Evolutionary conservation across 495 filamentous ascomycete species (phyloP).

Genomic region (Penicillium riverlandense): DNA sequence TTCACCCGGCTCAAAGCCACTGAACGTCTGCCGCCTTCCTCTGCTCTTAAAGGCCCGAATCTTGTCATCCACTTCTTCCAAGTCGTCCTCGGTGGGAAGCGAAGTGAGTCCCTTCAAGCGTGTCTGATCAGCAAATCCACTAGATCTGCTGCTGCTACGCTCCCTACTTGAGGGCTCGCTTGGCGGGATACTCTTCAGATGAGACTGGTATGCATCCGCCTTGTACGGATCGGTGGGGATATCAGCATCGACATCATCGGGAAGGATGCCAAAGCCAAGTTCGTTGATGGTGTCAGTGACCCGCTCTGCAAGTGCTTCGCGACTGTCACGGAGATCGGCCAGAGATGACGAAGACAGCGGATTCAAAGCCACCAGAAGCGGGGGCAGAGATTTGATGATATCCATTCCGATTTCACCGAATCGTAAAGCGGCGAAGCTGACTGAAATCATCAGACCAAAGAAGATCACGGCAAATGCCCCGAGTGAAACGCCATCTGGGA

Average conservation of each 20-base stretch:
- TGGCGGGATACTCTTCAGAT: constrained; percentile 20
- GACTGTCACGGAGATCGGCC: constrained; percentile 58
- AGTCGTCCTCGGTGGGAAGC: constrained; percentile 60
- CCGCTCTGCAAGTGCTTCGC: constrained; percentile 61
- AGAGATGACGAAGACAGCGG: constrained; percentile 72
- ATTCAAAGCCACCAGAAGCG: constrained; percentile 69
- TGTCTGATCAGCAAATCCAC: constrained; percentile 40
- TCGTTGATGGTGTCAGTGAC: constrained; percentile 83
- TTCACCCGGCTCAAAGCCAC: constrained; percentile 15
- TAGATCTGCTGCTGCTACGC: constrained; percentile 55
- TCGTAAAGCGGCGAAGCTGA: constrained; percentile 82
- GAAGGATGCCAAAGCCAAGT: constrained; percentile 83
- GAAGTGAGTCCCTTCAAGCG: constrained; percentile 54
- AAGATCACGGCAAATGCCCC: constrained; percentile 59
- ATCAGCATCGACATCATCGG: constrained; percentile 67
- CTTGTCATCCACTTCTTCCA: constrained; percentile 72
- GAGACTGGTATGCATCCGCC: constrained; percentile 25
- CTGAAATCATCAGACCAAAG: constrained; percentile 67
- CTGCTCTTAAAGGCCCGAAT: constrained; percentile 75
- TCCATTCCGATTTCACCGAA: constrained; percentile 94
- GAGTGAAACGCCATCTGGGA: constrained; percentile 66
- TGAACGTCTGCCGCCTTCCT: constrained; percentile 34
- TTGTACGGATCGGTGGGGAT: constrained; percentile 54
- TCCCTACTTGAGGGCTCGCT: constrained; percentile 45
- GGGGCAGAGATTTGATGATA: constrained; percentile 80